Conservation (phyloP, 768 basidiomycete species). For the Suillus lakei region DNA sequence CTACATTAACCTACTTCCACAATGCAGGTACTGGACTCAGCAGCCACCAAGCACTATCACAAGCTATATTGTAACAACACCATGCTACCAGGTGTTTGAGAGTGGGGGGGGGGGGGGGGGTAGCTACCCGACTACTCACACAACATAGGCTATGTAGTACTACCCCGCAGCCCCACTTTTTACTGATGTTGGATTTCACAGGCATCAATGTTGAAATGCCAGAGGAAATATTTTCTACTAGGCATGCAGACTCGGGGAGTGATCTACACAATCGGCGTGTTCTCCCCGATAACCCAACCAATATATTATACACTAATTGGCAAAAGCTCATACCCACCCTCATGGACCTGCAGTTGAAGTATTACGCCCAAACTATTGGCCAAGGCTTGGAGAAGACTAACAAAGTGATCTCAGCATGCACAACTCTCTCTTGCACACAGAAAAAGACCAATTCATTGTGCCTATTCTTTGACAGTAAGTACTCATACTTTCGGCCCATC, state of each 20-base stretch:
- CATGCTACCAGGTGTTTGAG: no score
- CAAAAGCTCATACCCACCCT: background rate
- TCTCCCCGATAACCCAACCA: background rate
- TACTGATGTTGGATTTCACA: background rate
- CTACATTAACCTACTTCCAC: no score
- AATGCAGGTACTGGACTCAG: no score
- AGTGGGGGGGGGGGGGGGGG: no score
- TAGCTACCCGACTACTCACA: no score
- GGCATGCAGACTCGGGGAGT: fast-evolving
- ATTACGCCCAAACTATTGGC: background rate
- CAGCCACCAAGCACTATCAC: no score
- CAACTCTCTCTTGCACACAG: background rate
- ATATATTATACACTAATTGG: background rate
- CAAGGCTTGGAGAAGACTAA: background rate
- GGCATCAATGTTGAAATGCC: background rate
- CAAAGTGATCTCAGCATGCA: background rate
- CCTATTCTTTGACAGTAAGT: background rate
- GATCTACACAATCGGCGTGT: background rate
- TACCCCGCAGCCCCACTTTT: no score
- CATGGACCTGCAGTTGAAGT: background rate
- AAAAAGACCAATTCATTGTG: background rate
- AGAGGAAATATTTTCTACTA: background rate
- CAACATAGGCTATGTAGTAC: no score
- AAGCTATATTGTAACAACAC: no score
- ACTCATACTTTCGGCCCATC: background rate